Evolutionary conservation across 1,284 basidiomycete species (phyloP), one percentile per base, ranked within the genome.

Genomic region (Sanghuangporus sanghuang): DNA sequence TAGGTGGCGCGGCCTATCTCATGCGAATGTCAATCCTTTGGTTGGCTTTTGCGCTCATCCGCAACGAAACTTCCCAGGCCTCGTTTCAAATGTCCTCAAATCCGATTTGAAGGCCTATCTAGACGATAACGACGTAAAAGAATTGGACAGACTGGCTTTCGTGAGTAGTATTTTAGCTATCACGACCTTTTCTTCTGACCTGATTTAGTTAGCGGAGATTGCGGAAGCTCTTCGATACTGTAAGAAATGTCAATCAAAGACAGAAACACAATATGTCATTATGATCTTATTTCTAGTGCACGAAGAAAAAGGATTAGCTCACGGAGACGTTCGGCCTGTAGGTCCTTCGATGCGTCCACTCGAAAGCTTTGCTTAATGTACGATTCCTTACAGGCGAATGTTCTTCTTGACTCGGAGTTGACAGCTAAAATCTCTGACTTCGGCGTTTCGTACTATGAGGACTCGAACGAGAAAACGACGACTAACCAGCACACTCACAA

Each of bases 1-100:
- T 1, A 50, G 48, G 18, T 63, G 61, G 61, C 8, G 9, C 27
- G 39, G 39, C 3, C 40, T 63, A 35, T 49, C 58, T 6, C 61
- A 63, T 50, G 9, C 11, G 18, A 63, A 63, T 52, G 49, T 63
- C 16, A n/a, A 49, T n/a, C 61, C 56, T 23, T 27, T 63, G 8
- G 23, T 59, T 38, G 61, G 61, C 12, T 59, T 54, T 23, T 49
- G 48, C 18, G 18, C 9, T 18, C 14, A 18, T 9, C 48, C 53
- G n/a, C 14, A 46, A 8, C 9, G 32, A 18, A 23, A 9, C 3
- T 49, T 49, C 18, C 48, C 48, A 2, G 11, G 14, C 9, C 48
- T 49, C 23, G 48, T 49, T 23, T 18, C 21, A 9, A 9, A 14
- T 16, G 48, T 9, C 9, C 23, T 21, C 5, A 49, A 3, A 49